Base-by-base conservation (phyloP, 2,329 filamentous ascomycete genomes). In the Alternaria dauci region DNA sequence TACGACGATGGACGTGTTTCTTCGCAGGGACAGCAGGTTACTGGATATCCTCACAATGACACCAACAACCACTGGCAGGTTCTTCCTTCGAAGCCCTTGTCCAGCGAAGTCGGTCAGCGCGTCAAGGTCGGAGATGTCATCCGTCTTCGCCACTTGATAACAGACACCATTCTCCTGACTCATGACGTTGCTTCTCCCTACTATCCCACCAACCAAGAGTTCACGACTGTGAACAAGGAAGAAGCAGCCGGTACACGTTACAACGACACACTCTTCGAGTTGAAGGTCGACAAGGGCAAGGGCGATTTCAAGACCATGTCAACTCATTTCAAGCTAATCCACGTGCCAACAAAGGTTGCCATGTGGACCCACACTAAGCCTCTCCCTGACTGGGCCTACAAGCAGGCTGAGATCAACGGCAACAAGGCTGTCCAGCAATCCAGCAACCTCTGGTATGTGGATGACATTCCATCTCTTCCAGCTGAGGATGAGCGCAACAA, bases 21-120 rank as follows among this genome's bases (percentile, higher is more conserved):
- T 47, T 97, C 93, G 77, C 95, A 99, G 81, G 83, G 95, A 61
- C 95, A 99, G 82, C 95, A 99, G 81, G 93, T 99, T 36, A 99
- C 95, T 23, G 95, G 95, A 53, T 99, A 99, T 76, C 95, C 95
- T 2, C 95, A 92, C 85, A 97, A 98, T 68, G 95, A 99, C 77
- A 97, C 94, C 74, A 99, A 99, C 86, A 99, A 99, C 83, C 88
- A 96, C 76, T 99, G 95, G 95, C 90, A 98, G 80, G 89, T 99
- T 67, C 80, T 98, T 36, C 95, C 95, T 8, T 78, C 85, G 6
- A 82, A 84, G 55, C 64, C 66, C 25, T 65, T 78, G 46, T 65
- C 78, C 0, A 86, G 89, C 58, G 82, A 85, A 54, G 67, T 84
- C 34, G 89, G 87, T 28, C 87, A 87, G 63, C 84, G 83, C 18